Conservation (phyloP, 495 filamentous ascomycete species). For the Tuber aestivum region DNA sequence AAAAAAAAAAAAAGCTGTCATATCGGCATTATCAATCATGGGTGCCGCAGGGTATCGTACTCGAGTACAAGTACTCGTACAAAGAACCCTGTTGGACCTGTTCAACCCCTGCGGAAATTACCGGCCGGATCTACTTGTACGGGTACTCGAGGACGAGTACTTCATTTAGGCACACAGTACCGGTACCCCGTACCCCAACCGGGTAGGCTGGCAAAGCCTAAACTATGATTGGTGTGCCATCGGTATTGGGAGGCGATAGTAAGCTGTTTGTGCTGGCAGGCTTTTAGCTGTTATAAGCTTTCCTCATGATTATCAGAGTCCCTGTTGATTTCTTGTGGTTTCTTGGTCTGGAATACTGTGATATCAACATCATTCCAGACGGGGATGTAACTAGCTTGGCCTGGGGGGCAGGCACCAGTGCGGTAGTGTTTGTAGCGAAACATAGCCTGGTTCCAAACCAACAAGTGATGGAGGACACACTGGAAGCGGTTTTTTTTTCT, state of each 20-base stretch:
- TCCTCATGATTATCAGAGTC: background rate
- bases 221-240: background rate
- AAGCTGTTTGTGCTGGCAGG: background rate
- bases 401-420: background rate
- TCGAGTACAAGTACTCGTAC: no score
- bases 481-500: background rate
- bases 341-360: background rate
- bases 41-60: background rate
- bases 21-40: background rate
- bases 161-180: background rate
- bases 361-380: background rate
- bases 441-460: background rate
- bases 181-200: background rate
- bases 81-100: background rate
- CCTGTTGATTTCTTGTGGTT: background rate
- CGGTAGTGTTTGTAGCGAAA: no score
- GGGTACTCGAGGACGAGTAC: no score
- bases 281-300: background rate
- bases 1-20: background rate
- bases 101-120: background rate
- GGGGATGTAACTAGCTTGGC: background rate
- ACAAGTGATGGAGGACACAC: background rate
- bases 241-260: background rate
- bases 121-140: background rate
- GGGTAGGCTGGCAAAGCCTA: background rate